Evolutionary conservation across 2,329 filamentous ascomycete genomes (phyloP), one percentile per base, ranked within the genome.

Genomic region (Fusarium lyarnte): DNA sequence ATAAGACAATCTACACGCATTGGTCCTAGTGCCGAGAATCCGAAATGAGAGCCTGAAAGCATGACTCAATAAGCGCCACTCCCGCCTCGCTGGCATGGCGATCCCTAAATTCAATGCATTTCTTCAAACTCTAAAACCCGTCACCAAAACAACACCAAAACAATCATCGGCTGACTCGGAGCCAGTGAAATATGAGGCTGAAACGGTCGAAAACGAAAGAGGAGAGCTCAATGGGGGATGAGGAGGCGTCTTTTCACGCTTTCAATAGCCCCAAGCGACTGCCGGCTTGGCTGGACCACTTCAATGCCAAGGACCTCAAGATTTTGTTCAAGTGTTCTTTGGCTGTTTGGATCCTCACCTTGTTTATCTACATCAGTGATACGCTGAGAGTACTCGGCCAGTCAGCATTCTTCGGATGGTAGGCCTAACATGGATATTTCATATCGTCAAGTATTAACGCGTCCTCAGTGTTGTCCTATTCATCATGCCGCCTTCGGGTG

Each of bases 241-340:
- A 67, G 1, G 64, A 67, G 41, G 64, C 54, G 19, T 46, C 46
- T 16, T 67, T 67, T 16, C 25, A 47, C 23, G 46, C 54, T 21
- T 67, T 67, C 38, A 67, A 67, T 31, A 53, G 19, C 21, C 54
- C 63, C 0, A 67, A 35, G 54, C 51, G 29, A 46, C 63, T 72
- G 16, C 73, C 73, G 4, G 29, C 63, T 36, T 74, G 73, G 73
- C 54, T 74, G 14, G 72, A 74, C 21, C 73, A 74, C 36, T 74
- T 74, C 36, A 74, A 74, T 36, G 66, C 72, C 10, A 73, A 68
- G 14, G 73, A 74, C 43, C 72, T 74, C 23, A 74, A 74, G 57
- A 74, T 63, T 52, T 53, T 74, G n/a, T 71, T 74, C 60, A 70
- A 70, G 45, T 74, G 73, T 33, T 69, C 60, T 5, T 16, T 74